Evolutionary conservation across 805 yeast species (phyloP), one percentile per base, ranked within the genome.

Genomic region (Lipomyces japonicus): DNA sequence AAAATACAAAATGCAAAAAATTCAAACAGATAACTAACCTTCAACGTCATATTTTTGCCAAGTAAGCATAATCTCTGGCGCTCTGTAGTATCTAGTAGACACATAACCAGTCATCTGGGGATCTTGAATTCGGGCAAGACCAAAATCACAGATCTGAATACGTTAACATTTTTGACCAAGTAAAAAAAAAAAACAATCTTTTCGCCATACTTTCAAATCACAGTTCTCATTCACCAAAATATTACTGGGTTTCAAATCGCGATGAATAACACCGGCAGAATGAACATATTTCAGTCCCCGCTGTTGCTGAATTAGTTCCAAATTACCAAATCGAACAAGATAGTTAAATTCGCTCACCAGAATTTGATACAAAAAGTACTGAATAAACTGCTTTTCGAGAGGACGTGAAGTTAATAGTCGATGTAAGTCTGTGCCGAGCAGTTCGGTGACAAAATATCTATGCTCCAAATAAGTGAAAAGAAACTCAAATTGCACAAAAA

Each of bases 51-150:
- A 91, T 66, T 91, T 88, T 68, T 91, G 98, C 97, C 97, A 91
- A 24, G 97, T 89, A 58, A 91, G 77, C 98, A 91, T 91, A 69
- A 91, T 91, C 68, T 91, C 98, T 1, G 98, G 98, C 0, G 97
- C 98, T 56, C 98, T 79, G 70, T 91, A 91, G 73, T 89, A 91
- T 64, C 98, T 71, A 3, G 98, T 91, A 3, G 95, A 84, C 16
- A 91, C 98, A 67, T 91, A 91, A 7, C 97, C 98, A 0, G 97
- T 91, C 98, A 91, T 91, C 68, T 91, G 97, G 12, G 97, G 96
- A 71, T 91, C 98, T 73, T 91, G 97, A 64, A 91, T 86, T 66
- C 98, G 79, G 30, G 97, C 97, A 53, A 91, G 75, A 21, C 98
- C 98, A 67, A 91, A 87, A 68, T 87, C 96, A 71, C 95, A 87